Evolutionary conservation across 331 rosid genomes (phyloP).

Genomic region (Ulmus americana): DNA sequence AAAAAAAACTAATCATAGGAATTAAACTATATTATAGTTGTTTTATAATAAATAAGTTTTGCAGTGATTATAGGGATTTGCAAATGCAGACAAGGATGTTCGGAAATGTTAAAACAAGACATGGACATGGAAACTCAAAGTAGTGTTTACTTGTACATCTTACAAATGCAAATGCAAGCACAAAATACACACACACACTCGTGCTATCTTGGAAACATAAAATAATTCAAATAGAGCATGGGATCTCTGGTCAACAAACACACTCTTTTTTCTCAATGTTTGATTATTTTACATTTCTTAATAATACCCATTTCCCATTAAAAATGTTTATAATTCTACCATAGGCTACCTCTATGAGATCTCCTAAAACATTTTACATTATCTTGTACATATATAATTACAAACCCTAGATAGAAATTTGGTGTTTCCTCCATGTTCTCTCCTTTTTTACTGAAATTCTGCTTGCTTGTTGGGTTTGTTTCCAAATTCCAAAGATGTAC

Average conservation of each 20-base stretch:
- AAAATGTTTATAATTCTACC: background rate
- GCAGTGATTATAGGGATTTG: conserved; percentile 42
- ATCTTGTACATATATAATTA: conserved; percentile 8
- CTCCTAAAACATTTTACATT: conserved; percentile 1
- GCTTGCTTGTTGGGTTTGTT: conserved; percentile 28
- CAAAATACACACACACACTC: conserved; percentile 34
- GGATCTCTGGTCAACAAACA: conserved; percentile 49
- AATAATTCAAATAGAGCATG: conserved; percentile 31
- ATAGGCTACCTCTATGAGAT: conserved; percentile 4
- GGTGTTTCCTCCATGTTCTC: conserved; percentile 22
- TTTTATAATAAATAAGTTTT: background rate
- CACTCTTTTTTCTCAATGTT: conserved; percentile 39
- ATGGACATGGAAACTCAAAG: conserved; percentile 42
- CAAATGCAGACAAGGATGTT: conserved; percentile 29
- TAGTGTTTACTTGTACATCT: conserved; percentile 25
- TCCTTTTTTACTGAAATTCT: conserved; percentile 20
- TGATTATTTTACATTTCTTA: conserved; percentile 37
- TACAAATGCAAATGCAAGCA: conserved; percentile 37
- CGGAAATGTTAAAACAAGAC: conserved; percentile 36
- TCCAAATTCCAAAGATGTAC: conserved; percentile 13
- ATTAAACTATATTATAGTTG: too few species aligned
- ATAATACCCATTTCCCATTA: background rate
- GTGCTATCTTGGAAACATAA: conserved; percentile 59
- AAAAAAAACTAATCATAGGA: too few species aligned
- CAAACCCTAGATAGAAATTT: conserved; percentile 19